Percentiles rank a stretch among this genome's conserved stretches.
Evolutionary conservation across 208 protist genomes (phyloP).

Genomic region (Trypanosoma rangeli): DNA sequence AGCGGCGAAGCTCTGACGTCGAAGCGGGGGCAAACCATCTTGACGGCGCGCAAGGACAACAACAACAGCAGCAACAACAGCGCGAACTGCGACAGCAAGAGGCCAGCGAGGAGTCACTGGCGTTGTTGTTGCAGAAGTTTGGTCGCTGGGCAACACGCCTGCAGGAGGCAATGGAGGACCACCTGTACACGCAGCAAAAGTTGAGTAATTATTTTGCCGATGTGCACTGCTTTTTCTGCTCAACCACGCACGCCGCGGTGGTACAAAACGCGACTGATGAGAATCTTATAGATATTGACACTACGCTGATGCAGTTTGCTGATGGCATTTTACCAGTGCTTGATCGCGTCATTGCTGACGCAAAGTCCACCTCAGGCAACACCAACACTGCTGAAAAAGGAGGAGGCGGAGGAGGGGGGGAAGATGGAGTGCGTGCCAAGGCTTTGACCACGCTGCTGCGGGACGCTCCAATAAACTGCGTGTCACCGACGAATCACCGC

Average conservation of each 20-base stretch:
- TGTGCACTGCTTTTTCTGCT: constrained; percentile 65
- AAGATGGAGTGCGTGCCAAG: constrained; percentile 22
- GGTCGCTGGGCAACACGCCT: constrained; percentile 72
- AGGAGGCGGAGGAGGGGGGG: not conserved
- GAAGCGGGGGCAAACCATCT: not conserved
- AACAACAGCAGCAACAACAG: constrained; percentile 2
- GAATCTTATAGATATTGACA: constrained; percentile 86
- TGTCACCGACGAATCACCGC: constrained; percentile 66
- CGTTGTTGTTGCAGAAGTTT: constrained; percentile 81
- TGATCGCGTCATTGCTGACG: constrained; percentile 45
- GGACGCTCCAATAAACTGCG: constrained; percentile 25
- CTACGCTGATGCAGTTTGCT: constrained; percentile 59
- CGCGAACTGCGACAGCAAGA: constrained; percentile 25
- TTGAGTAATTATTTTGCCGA: constrained; percentile 83
- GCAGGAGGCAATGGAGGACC: constrained; percentile 76
- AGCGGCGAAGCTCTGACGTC: not conserved
- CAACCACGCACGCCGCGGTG: not conserved
- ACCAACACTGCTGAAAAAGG: constrained; percentile 4
- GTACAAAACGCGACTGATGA: constrained; percentile 29
- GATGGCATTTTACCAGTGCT: constrained; percentile 78
- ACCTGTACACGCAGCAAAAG: constrained; percentile 78
- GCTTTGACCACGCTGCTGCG: constrained; percentile 35
- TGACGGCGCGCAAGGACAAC: not conserved
- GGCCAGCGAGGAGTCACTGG: constrained; percentile 63
- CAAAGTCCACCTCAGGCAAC: constrained; percentile 11